These are phyloP conservation scores for Orbilia quercus DNA, from an alignment of 2,329 filamentous ascomycete species.

Conservation along the genomic window DNA sequence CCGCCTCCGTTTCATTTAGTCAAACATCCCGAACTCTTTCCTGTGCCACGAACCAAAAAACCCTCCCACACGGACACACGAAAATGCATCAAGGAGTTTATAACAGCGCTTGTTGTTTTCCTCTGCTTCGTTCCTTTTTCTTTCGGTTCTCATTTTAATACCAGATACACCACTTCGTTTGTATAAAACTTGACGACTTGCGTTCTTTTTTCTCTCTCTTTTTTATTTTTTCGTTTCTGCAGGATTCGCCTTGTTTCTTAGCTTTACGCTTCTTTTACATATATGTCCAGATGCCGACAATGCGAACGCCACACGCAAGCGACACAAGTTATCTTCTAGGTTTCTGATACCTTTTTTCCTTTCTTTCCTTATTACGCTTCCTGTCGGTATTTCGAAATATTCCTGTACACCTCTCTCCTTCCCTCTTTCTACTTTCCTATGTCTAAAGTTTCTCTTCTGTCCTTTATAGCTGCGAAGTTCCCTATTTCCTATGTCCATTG, in stretches of 20 bases:
- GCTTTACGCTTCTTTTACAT: constrained; percentile 22
- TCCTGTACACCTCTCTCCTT: constrained; percentile 49
- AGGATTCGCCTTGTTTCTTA: neutral
- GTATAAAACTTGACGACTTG: constrained; percentile 53
- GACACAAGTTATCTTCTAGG: constrained; percentile 37
- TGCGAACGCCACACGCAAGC: constrained; percentile 49
- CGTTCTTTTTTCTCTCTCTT: constrained; percentile 25
- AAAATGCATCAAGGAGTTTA: constrained; percentile 57
- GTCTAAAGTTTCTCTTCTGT: neutral
- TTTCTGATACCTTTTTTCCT: constrained; percentile 22
- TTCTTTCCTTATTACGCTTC: constrained; percentile 23
- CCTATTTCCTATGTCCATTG: constrained; percentile 20
- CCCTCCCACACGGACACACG: constrained; percentile 43
- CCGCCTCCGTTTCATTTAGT: constrained; percentile 32
- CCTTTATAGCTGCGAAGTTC: neutral
- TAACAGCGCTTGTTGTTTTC: constrained; percentile 47
- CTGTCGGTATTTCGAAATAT: constrained; percentile 46
- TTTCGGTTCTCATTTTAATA: constrained; percentile 50
- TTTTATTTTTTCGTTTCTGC: constrained; percentile 20
- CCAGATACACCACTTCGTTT: constrained; percentile 57
- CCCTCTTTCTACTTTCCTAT: constrained; percentile 29
- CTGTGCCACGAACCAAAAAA: constrained; percentile 55
- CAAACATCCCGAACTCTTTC: constrained; percentile 42
- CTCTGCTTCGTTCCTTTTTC: constrained; percentile 33
- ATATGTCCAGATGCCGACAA: constrained; percentile 56